These are phyloP conservation scores for Gnetum montanum DNA, from an alignment of 75 land plant genomes.

Conservation along the genomic window DNA sequence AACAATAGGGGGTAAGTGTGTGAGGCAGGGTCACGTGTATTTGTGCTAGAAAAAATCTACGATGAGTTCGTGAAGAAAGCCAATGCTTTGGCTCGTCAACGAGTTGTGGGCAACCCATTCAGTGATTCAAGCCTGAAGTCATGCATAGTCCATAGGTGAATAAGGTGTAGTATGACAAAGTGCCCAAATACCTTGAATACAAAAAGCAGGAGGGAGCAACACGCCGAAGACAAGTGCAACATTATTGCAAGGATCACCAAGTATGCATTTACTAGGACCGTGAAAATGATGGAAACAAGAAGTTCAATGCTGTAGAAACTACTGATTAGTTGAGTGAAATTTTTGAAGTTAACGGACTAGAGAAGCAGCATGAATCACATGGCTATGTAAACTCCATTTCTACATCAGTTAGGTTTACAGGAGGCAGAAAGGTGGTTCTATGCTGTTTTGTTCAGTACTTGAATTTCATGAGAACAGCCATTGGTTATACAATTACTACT, in stretches of 20 bases:
- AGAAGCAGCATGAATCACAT: no score
- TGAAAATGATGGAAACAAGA: no score
- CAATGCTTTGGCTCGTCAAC: conserved; percentile 28
- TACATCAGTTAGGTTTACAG: no score
- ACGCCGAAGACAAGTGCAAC: no score
- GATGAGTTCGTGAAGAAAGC: conserved; percentile 50
- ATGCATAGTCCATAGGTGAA: conserved; percentile 63
- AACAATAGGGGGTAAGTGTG: conserved; percentile 64
- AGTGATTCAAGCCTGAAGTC: conserved; percentile 40
- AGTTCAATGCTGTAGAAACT: no score
- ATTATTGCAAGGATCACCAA: no score
- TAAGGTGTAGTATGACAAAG: background rate
- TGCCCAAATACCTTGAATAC: background rate
- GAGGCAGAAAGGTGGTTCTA: conserved; percentile 21
- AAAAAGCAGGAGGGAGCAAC: background rate
- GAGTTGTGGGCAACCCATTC: conserved; percentile 76
- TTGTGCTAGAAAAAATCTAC: conserved; percentile 69
- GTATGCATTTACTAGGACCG: no score
- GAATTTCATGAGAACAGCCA: conserved; percentile 40
- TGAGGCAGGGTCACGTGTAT: conserved; percentile 56
- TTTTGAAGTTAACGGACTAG: no score
- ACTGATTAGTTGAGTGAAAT: no score
- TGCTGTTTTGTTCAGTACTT: conserved; percentile 54
- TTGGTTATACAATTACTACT: conserved; percentile 69
- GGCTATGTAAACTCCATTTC: no score